Evolutionary conservation across 306 rosid genomes (phyloP).

Genomic region (Alnus rubra): DNA sequence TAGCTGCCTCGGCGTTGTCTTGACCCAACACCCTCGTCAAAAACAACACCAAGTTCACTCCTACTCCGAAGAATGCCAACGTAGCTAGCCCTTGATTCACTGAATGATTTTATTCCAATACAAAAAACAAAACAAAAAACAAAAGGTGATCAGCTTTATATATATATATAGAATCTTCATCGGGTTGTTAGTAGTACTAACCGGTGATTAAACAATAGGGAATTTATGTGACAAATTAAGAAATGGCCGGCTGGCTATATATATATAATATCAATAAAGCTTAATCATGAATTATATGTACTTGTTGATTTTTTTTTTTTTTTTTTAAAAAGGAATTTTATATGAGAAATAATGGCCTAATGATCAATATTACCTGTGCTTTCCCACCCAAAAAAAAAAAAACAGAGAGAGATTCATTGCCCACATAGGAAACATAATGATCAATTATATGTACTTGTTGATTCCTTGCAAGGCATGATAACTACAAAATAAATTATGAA

Average conservation of each 20-base stretch:
- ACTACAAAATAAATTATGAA: too few species aligned
- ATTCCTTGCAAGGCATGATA: too few species aligned
- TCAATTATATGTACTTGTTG: too few species aligned
- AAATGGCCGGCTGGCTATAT: too few species aligned
- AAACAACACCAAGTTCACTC: constrained; percentile 73
- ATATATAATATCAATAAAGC: too few species aligned
- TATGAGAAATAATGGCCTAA: background rate
- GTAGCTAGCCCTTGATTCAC: constrained; percentile 92
- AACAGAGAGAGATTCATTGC: too few species aligned
- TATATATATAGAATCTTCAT: too few species aligned
- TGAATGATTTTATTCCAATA: background rate
- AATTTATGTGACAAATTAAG: background rate
- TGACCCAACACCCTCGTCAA: constrained; percentile 70
- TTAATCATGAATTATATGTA: background rate
- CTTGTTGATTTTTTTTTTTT: too few species aligned
- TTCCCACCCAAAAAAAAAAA: too few species aligned
- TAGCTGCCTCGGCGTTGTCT: constrained; percentile 80
- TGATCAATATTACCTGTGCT: too few species aligned
- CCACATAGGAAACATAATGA: too few species aligned
- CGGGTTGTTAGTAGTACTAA: background rate
- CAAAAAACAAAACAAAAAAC: background rate
- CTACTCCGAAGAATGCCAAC: constrained; percentile 80
- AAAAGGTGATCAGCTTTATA: too few species aligned
- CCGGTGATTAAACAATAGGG: background rate
- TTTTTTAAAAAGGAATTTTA: background rate